Evolutionary conservation across 1,284 basidiomycete species (phyloP).

Genomic region (Pisolithus thermaeus): DNA sequence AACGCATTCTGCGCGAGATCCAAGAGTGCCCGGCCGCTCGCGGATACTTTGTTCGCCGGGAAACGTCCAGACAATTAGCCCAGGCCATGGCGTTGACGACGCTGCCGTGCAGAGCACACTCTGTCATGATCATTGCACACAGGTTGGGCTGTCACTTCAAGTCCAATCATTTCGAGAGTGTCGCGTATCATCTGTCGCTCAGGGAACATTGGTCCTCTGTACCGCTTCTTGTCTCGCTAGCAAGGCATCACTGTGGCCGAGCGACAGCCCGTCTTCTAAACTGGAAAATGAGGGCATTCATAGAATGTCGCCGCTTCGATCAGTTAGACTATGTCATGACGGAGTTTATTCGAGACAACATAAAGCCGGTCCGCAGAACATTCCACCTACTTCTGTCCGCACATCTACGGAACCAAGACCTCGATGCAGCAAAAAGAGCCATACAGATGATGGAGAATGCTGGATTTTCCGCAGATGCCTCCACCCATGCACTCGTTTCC

Average conservation of each 20-base stretch:
- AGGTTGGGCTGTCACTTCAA: conserved; percentile 43
- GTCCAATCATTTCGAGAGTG: conserved; percentile 52
- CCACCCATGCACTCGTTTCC: conserved; percentile 56
- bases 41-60: conserved; percentile 32
- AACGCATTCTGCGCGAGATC: conserved; percentile 19
- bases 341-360: conserved; percentile 41
- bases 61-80: conserved; percentile 38
- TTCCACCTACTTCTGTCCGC: conserved; percentile 62
- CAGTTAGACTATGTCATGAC: conserved; percentile 40
- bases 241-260: conserved; percentile 39
- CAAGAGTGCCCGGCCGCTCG: conserved; percentile 21
- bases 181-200: conserved; percentile 43
- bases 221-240: conserved; percentile 40
- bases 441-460: conserved; percentile 51
- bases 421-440: conserved; percentile 46
- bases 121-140: conserved; percentile 43
- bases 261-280: conserved; percentile 55
- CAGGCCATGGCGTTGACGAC: conserved; percentile 38
- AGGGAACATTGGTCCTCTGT: conserved; percentile 46
- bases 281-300: conserved; percentile 56
- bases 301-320: conserved; percentile 47
- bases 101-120: conserved; percentile 35
- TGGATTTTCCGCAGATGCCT: conserved; percentile 47
- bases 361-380: conserved; percentile 52
- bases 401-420: conserved; percentile 61